Evolutionary conservation across 768 basidiomycete species (phyloP).

Genomic region (Tricholoma terreum): DNA sequence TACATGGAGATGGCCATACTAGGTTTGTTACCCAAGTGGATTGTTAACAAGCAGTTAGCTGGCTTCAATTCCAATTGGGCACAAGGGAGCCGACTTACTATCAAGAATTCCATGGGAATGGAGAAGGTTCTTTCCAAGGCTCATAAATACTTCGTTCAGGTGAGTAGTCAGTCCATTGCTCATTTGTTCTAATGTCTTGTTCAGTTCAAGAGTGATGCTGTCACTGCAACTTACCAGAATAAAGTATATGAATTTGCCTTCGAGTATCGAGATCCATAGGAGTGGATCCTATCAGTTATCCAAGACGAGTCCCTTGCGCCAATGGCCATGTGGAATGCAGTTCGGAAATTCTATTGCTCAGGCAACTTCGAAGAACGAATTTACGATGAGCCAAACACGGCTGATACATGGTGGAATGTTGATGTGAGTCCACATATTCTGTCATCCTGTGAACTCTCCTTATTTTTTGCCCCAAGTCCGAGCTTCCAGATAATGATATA

Average conservation of each 20-base stretch:
- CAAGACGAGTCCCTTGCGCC: conserved; percentile 18
- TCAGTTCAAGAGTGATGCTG: conserved; percentile 17
- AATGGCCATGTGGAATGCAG: conserved; percentile 17
- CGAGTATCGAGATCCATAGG: conserved; percentile 28
- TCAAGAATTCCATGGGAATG: conserved; percentile 20
- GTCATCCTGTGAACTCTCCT: not conserved
- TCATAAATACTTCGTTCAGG: conserved; percentile 17
- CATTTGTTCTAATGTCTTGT: not conserved
- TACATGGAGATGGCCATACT: conserved; percentile 10
- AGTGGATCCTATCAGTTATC: conserved; percentile 20
- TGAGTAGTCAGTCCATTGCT: conserved; percentile 2
- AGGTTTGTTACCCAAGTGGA: conserved; percentile 4
- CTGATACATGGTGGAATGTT: conserved; percentile 26
- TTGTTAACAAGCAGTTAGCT: conserved; percentile 12
- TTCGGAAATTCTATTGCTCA: conserved; percentile 21
- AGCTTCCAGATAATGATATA: conserved; percentile 15
- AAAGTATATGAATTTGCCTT: conserved; percentile 16
- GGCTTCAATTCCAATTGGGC: conserved; percentile 19
- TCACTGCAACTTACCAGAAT: conserved; percentile 15
- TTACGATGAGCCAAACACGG: conserved; percentile 27
- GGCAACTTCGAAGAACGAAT: conserved; percentile 14
- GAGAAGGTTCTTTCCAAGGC: conserved; percentile 15
- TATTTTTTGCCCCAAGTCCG: conserved; percentile 10
- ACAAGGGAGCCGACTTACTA: conserved; percentile 14
- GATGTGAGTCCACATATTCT: conserved; percentile 17